A percentile compares a stretch with the other conserved stretches of the same genome.
These are phyloP conservation scores for Phytophthora tentaculata DNA, from an alignment of 352 stramenopile species.

Conservation along the genomic window DNA sequence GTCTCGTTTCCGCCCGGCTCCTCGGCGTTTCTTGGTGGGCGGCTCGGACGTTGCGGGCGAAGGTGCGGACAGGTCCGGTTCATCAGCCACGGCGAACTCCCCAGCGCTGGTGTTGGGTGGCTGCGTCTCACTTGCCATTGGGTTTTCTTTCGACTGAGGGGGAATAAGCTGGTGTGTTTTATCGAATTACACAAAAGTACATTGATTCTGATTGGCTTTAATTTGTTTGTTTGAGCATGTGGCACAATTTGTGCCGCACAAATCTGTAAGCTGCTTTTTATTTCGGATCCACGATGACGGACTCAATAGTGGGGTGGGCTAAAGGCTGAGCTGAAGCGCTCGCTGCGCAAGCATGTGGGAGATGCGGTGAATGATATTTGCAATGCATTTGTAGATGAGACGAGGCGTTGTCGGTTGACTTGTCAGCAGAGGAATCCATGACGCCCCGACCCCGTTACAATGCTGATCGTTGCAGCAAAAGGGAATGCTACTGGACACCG, in stretches of 20 bases:
- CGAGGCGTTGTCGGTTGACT: no score
- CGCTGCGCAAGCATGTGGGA: constrained; percentile 40
- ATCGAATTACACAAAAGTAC: constrained; percentile 3
- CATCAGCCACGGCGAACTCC: constrained; percentile 20
- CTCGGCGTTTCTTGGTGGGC: constrained; percentile 44
- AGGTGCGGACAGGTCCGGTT: background rate
- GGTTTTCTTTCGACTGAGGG: constrained; percentile 20
- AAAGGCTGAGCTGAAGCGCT: constrained; percentile 34
- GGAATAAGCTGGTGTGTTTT: constrained; percentile 28
- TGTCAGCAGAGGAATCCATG: no score
- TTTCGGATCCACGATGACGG: background rate
- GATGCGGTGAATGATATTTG: constrained; percentile 52
- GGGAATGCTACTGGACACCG: no score
- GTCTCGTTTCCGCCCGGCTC: constrained; percentile 52
- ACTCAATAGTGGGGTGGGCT: constrained; percentile 20
- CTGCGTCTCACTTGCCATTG: constrained; percentile 25
- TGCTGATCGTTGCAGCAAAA: no score
- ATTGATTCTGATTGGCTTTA: constrained; percentile 49
- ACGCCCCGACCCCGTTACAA: no score
- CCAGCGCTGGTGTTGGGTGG: constrained; percentile 19
- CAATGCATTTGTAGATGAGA: constrained; percentile 35
- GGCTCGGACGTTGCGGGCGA: constrained; percentile 1
- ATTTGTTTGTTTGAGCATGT: background rate
- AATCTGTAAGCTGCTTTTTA: no score
- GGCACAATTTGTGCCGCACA: no score